Evolutionary conservation across 2,329 filamentous ascomycete species (phyloP), one percentile per base, ranked within the genome.

Genomic region (Cephalotrichum gorgonifer): DNA sequence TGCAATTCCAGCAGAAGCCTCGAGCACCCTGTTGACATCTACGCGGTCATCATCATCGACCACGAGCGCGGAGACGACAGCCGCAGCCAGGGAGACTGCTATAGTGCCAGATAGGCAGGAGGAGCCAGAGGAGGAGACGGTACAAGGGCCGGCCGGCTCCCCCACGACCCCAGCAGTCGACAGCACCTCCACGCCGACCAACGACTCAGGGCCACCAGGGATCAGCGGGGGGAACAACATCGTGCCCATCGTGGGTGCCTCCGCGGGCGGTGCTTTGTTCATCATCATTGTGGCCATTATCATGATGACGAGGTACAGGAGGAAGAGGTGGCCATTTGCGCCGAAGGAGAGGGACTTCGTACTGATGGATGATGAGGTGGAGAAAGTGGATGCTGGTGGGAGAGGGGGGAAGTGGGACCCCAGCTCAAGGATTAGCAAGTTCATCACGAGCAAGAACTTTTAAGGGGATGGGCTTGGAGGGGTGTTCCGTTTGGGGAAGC

Each of bases 271-370:
- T 7, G 33, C 49, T 17, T 33, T 54, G 6, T 38, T 51, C 15
- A 35, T 54, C 20, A 48, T 51, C 6, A 43, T 51, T 20, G n/a
- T 53, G 12, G 43, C 48, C 11, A n/a, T 54, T 4, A 45, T 50
- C n/a, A 43, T 54, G 30, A 47, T 45, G 9, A 52, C 50, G 31
- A 30, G 53, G 25, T 54, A 54, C 46, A 43, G 53, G 25, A 47
- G 53, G 39, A 43, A 44, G n/a, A 42, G 48, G 42, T 54, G 53
- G 53, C 53, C 53, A 8, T 54, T 54, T 23, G 43, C 45, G 2
- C n/a, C 7, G 17, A 47, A 44, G 35, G 44, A 30, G 26, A 9
- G 38, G 7, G 49, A 50, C 33, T 42, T 50, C 22, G 52, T 47
- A 26, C 50, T 48, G 39, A 27, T 25, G 17, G 49, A 51, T n/a